Conservation (phyloP, 176 grass and related monocot genomes). For the Musa beccarii region DNA sequence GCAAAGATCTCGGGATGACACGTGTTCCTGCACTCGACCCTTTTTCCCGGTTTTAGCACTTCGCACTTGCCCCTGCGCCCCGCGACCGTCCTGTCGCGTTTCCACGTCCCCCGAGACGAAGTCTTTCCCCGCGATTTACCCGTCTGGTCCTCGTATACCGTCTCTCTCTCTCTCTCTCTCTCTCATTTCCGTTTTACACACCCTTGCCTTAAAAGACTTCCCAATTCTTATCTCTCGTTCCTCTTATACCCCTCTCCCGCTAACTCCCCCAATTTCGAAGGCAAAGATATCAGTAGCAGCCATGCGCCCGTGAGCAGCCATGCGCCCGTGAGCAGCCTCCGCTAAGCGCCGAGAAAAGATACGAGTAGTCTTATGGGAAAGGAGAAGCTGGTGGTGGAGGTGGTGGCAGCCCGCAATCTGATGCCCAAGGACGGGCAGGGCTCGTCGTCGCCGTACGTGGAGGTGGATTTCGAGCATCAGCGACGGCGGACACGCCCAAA, state of each 20-base stretch:
- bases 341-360: neutral
- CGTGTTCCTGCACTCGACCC: neutral
- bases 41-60: neutral
- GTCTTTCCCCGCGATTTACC: neutral
- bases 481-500: slow-evolving; percentile 50
- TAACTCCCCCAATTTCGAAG: neutral
- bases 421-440: slow-evolving; percentile 95
- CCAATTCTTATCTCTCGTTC: neutral
- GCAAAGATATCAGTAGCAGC: neutral
- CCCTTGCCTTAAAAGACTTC: neutral
- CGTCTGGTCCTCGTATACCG: neutral
- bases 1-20: neutral
- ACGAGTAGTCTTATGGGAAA: slow-evolving; percentile 31
- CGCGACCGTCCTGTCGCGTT: slow-evolving; percentile 1
- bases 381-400: slow-evolving; percentile 95
- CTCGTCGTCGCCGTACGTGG: slow-evolving; percentile 71
- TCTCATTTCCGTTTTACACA: neutral
- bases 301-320: neutral
- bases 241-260: neutral
- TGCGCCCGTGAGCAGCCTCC: neutral
- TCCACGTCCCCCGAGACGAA: neutral
- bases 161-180: neutral
- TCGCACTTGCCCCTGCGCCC: neutral
- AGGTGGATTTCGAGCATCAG: slow-evolving; percentile 90
- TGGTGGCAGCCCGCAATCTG: slow-evolving; percentile 85